Evolutionary conservation across 1,284 basidiomycete genomes (phyloP), one percentile per base, ranked within the genome.

Genomic region (Fomitopsis schrenkii): DNA sequence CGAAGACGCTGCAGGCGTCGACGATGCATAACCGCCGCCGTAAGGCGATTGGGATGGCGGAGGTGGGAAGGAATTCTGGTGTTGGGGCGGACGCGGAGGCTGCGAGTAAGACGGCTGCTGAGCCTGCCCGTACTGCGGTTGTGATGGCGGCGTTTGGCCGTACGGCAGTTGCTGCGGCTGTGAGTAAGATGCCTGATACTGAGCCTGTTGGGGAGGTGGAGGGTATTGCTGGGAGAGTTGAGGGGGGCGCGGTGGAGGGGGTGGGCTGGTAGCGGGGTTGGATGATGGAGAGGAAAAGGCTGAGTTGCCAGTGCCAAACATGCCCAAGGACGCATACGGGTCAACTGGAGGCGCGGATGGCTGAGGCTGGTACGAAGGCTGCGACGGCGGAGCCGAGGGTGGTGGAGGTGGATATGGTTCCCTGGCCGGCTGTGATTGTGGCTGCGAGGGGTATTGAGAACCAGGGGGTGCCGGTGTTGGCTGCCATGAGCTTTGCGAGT

Each of bases 311-410:
- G 33, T 63, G 19, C 72, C 72, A 48, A 86, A 82, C 65, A 83
- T 68, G 3, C 77, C 76, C 1, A 87, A 74, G 57, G 68, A 76
- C 0, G 82, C 83, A 61, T 87, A 88, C 1, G 85, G 85, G 70
- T 87, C 84, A 45, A 68, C 17, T 5, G 75, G 67, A 0, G 77
- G 72, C 33, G 68, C 66, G 1, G 61, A 54, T 38, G 52, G 33
- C 14, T 54, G 52, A 3, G 35, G 28, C 10, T 40, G 33, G 28
- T 54, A 38, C 12, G 52, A 70, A 3, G 70, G 63, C 1, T 67
- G 63, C 33, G 78, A 73, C n/a, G 75, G 66, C 10, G 72, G 77
- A 28, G 75, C 72, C 7, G 71, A 57, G 46, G 77, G 77, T 28
- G 78, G 77, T 0, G 73, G 70, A 40, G 68, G 62, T 3, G 63